These are phyloP conservation scores for Tinospora cordifolia DNA, from an alignment of 164 flowering plant species.

Conservation along the genomic window DNA sequence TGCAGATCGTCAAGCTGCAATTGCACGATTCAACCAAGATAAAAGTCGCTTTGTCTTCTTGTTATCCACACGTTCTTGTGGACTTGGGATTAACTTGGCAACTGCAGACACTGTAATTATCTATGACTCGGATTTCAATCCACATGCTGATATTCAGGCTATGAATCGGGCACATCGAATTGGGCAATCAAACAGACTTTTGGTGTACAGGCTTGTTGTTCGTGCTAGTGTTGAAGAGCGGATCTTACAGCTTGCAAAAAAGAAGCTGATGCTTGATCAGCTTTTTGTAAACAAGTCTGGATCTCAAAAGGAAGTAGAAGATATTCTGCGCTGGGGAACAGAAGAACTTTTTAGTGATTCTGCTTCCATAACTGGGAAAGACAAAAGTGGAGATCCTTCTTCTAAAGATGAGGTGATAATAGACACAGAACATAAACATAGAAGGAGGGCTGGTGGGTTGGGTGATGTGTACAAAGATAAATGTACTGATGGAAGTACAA, in stretches of 20 bases:
- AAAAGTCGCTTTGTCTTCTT: conserved; percentile 88
- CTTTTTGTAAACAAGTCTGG: conserved; percentile 95
- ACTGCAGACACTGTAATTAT: conserved; percentile 98
- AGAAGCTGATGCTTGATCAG: conserved; percentile 98
- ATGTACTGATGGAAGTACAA: conserved; percentile 69
- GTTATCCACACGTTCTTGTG: conserved; percentile 95
- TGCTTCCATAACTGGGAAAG: conserved; percentile 37
- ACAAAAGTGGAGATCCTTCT: conserved; percentile 33
- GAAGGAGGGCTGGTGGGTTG: conserved; percentile 69
- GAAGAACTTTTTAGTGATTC: conserved; percentile 87
- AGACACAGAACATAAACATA: conserved; percentile 56
- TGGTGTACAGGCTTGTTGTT: conserved; percentile 94
- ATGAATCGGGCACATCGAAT: conserved; percentile 99
- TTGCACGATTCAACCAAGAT: conserved; percentile 92
- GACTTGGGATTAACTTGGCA: conserved; percentile 97
- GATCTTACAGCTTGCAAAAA: conserved; percentile 95
- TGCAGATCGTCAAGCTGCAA: conserved; percentile 90
- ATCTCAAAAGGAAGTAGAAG: conserved; percentile 95
- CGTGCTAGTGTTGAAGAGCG: conserved; percentile 99
- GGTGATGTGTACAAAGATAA: conserved; percentile 93
- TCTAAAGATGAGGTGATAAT: conserved; percentile 40
- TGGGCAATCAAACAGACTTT: conserved; percentile 90
- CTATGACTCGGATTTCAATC: conserved; percentile 98
- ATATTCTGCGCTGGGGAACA: conserved; percentile 95
- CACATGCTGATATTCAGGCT: conserved; percentile 99